Conservation (phyloP, 176 grass and related monocot species). For the Oryza brachyantha region DNA sequence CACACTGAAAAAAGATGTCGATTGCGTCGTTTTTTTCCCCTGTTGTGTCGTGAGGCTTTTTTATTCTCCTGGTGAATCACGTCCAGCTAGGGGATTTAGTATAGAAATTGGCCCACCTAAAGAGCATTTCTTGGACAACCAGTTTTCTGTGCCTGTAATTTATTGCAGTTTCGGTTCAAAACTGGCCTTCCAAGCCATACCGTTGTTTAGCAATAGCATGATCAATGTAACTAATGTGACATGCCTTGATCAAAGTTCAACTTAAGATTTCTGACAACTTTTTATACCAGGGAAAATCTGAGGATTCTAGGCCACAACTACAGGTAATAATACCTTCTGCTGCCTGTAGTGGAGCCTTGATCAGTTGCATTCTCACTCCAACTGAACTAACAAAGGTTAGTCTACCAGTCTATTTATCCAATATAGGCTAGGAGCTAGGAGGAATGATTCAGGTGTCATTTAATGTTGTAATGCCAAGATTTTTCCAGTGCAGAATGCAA, state of each 20-base stretch:
- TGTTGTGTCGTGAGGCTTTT: too few species aligned
- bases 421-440: conserved; percentile 14
- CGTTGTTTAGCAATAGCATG: not conserved
- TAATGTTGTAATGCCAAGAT: conserved; percentile 61
- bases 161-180: not conserved
- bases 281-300: conserved; percentile 61
- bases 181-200: not conserved
- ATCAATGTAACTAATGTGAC: conserved; percentile 3
- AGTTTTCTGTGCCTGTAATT: too few species aligned
- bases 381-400: conserved; percentile 89
- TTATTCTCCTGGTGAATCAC: not conserved
- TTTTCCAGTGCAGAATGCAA: conserved; percentile 99
- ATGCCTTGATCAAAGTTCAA: conserved; percentile 1
- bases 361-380: conserved; percentile 85
- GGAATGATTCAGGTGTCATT: conserved; percentile 28
- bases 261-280: conserved; percentile 5
- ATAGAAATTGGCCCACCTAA: too few species aligned
- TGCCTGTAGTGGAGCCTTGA: conserved; percentile 71
- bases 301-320: conserved; percentile 62
- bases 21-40: too few species aligned
- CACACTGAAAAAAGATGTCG: too few species aligned
- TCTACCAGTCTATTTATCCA: conserved; percentile 11
- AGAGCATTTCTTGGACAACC: too few species aligned
- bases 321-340: conserved; percentile 86
- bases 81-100: not conserved